These are phyloP conservation scores for Tetracentron sinense DNA, from an alignment of 164 flowering plant species.

Conservation along the genomic window DNA sequence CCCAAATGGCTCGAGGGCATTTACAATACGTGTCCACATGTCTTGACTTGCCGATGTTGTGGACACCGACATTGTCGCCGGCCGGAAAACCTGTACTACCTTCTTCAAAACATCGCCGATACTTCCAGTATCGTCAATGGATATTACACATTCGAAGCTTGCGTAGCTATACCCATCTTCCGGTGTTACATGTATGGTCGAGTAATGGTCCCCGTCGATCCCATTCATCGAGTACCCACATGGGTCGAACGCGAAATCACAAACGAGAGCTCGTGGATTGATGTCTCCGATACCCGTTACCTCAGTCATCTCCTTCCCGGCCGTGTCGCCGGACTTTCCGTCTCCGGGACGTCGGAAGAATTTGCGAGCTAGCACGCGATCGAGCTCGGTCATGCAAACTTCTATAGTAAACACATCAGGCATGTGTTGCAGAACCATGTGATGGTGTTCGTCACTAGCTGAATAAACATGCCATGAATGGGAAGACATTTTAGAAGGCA, in stretches of 20 bases:
- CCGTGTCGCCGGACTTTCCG: constrained; percentile 37
- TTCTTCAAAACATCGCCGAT: constrained; percentile 38
- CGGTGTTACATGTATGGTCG: constrained; percentile 93
- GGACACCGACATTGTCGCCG: constrained; percentile 62
- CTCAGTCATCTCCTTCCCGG: constrained; percentile 77
- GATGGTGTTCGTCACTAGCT: constrained; percentile 38
- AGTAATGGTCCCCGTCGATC: constrained; percentile 55
- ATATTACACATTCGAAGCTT: constrained; percentile 76
- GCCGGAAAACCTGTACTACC: constrained; percentile 70
- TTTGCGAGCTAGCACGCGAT: constrained; percentile 41
- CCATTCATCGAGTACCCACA: constrained; percentile 99
- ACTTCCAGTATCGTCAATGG: constrained; percentile 29
- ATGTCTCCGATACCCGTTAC: constrained; percentile 56
- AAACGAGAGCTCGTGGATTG: constrained; percentile 42
- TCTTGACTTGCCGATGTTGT: constrained; percentile 30
- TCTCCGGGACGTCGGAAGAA: constrained; percentile 46
- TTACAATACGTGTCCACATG: constrained; percentile 35
- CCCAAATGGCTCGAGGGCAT: constrained; percentile 49
- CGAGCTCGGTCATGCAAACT: constrained; percentile 92
- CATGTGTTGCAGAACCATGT: neutral
- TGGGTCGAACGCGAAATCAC: constrained; percentile 90
- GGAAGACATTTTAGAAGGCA: constrained; percentile 47
- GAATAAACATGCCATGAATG: constrained; percentile 86
- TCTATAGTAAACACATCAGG: constrained; percentile 52
- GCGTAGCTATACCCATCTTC: constrained; percentile 96